Percentiles rank a stretch among this genome's conserved stretches.
These are phyloP conservation scores for Phoenix dactylifera DNA, from an alignment of 176 grass and related monocot genomes.

Conservation along the genomic window DNA sequence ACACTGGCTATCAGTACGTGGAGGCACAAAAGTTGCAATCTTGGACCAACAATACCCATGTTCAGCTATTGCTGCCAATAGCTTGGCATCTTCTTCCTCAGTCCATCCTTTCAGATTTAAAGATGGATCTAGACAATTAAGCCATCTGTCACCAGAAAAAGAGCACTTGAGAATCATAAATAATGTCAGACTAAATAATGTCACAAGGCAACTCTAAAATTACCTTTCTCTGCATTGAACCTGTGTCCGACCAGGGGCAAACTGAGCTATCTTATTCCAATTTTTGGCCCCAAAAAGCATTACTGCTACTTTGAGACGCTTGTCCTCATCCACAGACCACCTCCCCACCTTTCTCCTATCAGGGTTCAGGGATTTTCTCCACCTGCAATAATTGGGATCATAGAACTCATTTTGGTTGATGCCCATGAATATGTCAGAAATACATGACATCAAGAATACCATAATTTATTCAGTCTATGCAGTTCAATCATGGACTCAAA, in stretches of 20 bases:
- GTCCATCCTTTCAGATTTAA: slow-evolving; percentile 56
- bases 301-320: slow-evolving; percentile 61
- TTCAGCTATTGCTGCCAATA: slow-evolving; percentile 46
- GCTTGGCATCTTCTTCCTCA: slow-evolving; percentile 67
- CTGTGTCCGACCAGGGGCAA: slow-evolving; percentile 72
- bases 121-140: slow-evolving; percentile 77
- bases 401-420: background rate
- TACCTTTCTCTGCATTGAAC: slow-evolving; percentile 85
- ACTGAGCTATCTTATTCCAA: slow-evolving; percentile 77
- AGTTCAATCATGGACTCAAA: too few relatives aligned
- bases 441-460: too few relatives aligned
- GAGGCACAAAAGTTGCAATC: slow-evolving; percentile 49
- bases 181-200: too few relatives aligned
- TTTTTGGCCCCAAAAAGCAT: slow-evolving; percentile 55
- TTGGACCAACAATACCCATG: slow-evolving; percentile 72
- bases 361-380: slow-evolving; percentile 65
- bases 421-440: too few relatives aligned
- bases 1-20: slow-evolving; percentile 85
- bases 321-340: slow-evolving; percentile 86
- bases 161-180: background rate
- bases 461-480: too few relatives aligned
- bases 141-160: slow-evolving; percentile 50
- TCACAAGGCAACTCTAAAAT: slow-evolving; percentile 5
- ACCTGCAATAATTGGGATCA: slow-evolving; percentile 34
- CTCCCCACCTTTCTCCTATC: slow-evolving; percentile 69